Evolutionary conservation across 2,329 filamentous ascomycete genomes (phyloP).

Genomic region (Alternaria burnsii): DNA sequence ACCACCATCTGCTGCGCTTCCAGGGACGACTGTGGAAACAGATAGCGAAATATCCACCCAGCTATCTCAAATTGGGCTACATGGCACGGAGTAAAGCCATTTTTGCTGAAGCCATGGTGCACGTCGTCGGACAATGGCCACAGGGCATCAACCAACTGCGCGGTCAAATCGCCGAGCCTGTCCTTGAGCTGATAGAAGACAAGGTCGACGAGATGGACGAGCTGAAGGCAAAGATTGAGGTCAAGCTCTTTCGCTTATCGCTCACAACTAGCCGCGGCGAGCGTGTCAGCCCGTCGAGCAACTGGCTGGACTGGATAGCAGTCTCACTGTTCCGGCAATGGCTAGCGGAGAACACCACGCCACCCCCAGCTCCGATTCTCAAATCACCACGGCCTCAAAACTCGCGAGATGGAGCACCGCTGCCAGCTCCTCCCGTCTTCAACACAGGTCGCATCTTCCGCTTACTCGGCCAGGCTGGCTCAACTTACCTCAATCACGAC

Average conservation of each 20-base stretch:
- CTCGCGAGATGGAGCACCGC: conserved; percentile 28
- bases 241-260: conserved; percentile 80
- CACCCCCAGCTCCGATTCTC: conserved; percentile 65
- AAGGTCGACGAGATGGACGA: conserved; percentile 94
- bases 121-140: conserved; percentile 95
- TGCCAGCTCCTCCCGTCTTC: conserved; percentile 57
- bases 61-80: conserved; percentile 88
- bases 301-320: conserved; percentile 89
- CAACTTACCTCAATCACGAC: conserved; percentile 79
- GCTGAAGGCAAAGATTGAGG: conserved; percentile 79
- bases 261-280: conserved; percentile 83
- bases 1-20: conserved; percentile 93
- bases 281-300: conserved; percentile 78
- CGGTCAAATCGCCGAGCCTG: conserved; percentile 71
- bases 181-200: conserved; percentile 91
- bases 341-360: conserved; percentile 88
- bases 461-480: conserved; percentile 71
- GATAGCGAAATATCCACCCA: conserved; percentile 94
- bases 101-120: conserved; percentile 82
- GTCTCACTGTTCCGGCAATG: conserved; percentile 90
- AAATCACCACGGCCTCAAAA: conserved; percentile 54
- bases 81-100: conserved; percentile 81
- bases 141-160: conserved; percentile 79
- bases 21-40: conserved; percentile 92
- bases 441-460: conserved; percentile 79